Evolutionary conservation across 169 alveolate genomes (phyloP), one percentile per base, ranked within the genome.

Genomic region (Plasmodium inui): DNA sequence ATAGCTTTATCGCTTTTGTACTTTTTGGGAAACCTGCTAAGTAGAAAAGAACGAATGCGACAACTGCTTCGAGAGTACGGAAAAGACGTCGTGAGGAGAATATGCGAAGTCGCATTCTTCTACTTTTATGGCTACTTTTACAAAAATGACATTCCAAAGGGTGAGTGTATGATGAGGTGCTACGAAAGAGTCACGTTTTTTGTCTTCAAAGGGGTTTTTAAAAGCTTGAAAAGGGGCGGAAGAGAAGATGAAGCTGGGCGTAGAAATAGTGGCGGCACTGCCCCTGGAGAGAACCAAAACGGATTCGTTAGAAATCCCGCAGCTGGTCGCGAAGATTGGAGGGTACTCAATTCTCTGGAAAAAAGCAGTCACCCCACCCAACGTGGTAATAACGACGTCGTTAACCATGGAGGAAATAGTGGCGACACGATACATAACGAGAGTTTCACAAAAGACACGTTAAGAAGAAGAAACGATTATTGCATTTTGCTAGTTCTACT

Each of bases 61-160:
- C 53, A 34, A 12, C 44, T 86, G 78, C 80, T 50, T 46, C 72
- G 57, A 7, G 41, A 81, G 41, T 82, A 91, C 84, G 44, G 83
- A 22, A 91, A 71, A 82, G 37, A 46, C 34, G 19, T 80, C 30
- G 57, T 91, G 57, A 44, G 79, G 22, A 78, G 46, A 91, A 70
- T 91, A 14, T 82, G 91, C 30, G 78, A 82, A 41, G 37, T 81
- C 9, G 26, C 73, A 32, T 91, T 91, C 76, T 82, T 91, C 76
- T 91, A 91, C 57, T 91, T 91, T 91, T 91, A 91, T 81, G 92
- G 67, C 10, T 32, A 91, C 57, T 81, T 91, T 71, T 91, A 44
- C 30, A 71, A 91, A 91, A 81, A 91, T 82, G 74, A 91, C 39
- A 53, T 71, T 46, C 26, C 71, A 26, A 72, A 32, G 53, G 55